These are phyloP conservation scores for Rauvolfia tetraphylla DNA, from an alignment of 257 asterid species.

Conservation along the genomic window DNA sequence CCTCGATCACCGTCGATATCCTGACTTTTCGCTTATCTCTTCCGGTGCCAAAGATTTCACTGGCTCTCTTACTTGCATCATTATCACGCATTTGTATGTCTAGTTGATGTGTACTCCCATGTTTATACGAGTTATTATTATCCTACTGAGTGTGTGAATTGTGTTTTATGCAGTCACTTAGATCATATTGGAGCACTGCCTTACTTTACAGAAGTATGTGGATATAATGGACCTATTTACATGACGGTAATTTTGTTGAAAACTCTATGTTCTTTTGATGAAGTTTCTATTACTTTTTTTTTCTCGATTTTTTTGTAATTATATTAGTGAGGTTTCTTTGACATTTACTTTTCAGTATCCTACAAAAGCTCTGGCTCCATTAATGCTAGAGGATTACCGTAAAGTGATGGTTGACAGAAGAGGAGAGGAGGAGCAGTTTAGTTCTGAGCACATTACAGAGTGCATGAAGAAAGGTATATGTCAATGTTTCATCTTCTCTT, in stretches of 20 bases:
- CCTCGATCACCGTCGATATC: slow-evolving; percentile 61
- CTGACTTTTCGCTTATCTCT: slow-evolving; percentile 68
- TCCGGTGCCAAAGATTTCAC: slow-evolving; percentile 44
- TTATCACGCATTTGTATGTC: slow-evolving; percentile 72
- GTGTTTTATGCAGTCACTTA: slow-evolving; percentile 49
- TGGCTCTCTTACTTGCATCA: slow-evolving; percentile 60
- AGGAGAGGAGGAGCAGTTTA: slow-evolving; percentile 82
- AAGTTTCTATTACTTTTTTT: neutral
- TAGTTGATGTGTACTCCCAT: neutral
- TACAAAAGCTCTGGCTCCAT: slow-evolving; percentile 89
- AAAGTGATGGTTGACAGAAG: slow-evolving; percentile 80
- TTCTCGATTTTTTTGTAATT: neutral
- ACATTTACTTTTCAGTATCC: slow-evolving; percentile 60
- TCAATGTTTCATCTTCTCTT: neutral
- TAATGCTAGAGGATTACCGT: slow-evolving; percentile 84
- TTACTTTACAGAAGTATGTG: slow-evolving; percentile 90
- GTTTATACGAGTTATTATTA: neutral
- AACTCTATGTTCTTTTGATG: neutral
- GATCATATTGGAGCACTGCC: slow-evolving; percentile 98
- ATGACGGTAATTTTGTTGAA: slow-evolving; percentile 67
- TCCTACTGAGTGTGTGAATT: neutral
- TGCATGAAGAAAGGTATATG: slow-evolving; percentile 77
- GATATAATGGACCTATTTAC: slow-evolving; percentile 90
- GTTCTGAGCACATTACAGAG: slow-evolving; percentile 55
- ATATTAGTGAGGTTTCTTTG: slow-evolving; percentile 8